Conservation (phyloP, 208 protist species). For the Trypanosoma platydactyli region DNA sequence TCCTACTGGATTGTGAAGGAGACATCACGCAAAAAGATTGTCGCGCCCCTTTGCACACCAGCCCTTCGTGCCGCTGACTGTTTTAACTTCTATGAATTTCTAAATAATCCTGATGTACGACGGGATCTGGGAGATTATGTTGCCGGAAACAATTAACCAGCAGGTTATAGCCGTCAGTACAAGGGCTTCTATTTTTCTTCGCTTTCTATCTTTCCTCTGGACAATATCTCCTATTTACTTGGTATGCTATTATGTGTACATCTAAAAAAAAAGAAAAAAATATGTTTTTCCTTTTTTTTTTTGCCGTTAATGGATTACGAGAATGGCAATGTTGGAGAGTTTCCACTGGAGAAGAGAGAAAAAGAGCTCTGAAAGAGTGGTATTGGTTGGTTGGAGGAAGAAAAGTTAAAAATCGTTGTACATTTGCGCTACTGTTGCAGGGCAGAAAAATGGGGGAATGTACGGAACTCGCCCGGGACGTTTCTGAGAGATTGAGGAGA, state of each 20-base stretch:
- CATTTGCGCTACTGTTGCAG: background rate
- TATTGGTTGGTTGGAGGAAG: background rate
- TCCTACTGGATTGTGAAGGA: slow-evolving; percentile 78
- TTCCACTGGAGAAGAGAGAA: background rate
- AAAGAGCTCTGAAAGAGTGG: slow-evolving; percentile 15
- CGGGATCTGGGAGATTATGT: slow-evolving; percentile 21
- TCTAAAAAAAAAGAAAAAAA: too few species aligned
- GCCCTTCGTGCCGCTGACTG: slow-evolving; percentile 57
- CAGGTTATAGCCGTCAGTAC: too few species aligned
- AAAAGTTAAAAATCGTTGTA: background rate
- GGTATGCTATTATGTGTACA: too few species aligned
- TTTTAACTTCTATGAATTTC: slow-evolving; percentile 54
- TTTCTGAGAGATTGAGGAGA: slow-evolving; percentile 50
- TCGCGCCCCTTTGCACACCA: slow-evolving; percentile 53
- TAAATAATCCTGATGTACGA: slow-evolving; percentile 50
- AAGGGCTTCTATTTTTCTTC: slow-evolving; percentile 4
- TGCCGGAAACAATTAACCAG: background rate
- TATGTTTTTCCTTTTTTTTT: slow-evolving; percentile 10
- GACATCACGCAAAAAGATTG: slow-evolving; percentile 35
- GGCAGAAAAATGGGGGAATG: slow-evolving; percentile 6
- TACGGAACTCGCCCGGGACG: slow-evolving; percentile 28
- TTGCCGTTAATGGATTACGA: slow-evolving; percentile 2
- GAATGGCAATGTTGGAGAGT: too few species aligned
- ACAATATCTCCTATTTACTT: too few species aligned
- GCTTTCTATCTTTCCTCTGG: background rate